Evolutionary conservation across 305 asterid species (phyloP).

Genomic region (Fraxinus paxiana): DNA sequence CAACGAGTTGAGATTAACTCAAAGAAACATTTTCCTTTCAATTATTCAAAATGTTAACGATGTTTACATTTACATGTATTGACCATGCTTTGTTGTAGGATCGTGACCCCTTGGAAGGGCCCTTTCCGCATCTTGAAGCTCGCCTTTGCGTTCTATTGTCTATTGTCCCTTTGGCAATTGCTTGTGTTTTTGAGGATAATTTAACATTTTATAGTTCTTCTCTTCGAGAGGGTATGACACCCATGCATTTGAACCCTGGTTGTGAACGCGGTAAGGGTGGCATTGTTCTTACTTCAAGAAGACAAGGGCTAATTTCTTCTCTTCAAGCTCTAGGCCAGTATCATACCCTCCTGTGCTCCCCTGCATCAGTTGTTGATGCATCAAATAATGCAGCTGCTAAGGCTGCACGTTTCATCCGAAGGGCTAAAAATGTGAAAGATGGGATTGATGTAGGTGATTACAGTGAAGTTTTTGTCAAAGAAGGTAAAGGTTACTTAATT

Average conservation of each 20-base stretch:
- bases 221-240: background rate
- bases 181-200: constrained; percentile 19
- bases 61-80: background rate
- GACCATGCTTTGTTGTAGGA: constrained; percentile 20
- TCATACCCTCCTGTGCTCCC: constrained; percentile 27
- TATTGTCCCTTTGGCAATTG: constrained; percentile 27
- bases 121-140: constrained; percentile 32
- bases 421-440: constrained; percentile 4
- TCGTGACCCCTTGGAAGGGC: constrained; percentile 31
- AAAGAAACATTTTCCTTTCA: background rate
- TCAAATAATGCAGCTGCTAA: constrained; percentile 32
- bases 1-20: constrained; percentile 27
- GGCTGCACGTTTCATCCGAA: constrained; percentile 9
- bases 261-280: background rate
- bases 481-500: background rate
- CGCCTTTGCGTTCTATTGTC: constrained; percentile 29
- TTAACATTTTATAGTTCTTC: background rate
- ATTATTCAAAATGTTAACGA: background rate
- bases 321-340: constrained; percentile 28
- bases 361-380: constrained; percentile 21
- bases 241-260: background rate
- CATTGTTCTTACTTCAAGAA: background rate
- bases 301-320: constrained; percentile 26
- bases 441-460: background rate
- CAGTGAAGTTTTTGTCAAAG: background rate